Base-by-base conservation (phyloP, 257 asterid genomes). In the Solanum megistacrolobum region DNA sequence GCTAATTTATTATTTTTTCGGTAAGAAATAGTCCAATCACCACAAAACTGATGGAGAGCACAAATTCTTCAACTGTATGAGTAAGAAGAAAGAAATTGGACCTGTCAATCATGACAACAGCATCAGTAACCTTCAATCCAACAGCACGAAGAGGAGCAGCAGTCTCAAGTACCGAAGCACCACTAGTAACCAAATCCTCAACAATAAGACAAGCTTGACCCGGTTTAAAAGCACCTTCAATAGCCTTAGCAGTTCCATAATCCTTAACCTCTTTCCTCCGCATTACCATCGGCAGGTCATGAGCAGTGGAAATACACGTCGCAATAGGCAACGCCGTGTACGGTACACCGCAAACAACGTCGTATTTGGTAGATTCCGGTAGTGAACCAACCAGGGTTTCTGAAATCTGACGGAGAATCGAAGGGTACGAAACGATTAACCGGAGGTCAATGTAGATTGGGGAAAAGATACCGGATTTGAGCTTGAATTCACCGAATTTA, bases 391-490 rank as follows among this genome's bases (percentile, higher is more conserved):
- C 79, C 86, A 97, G 94, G 75, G 96, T 78, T 75, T 91, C 93
- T 87, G 98, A 97, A 89, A 97, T 95, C 89, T 93, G 96, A 39
- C 87, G 89, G 90, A 97, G 98, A 74, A 97, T 94, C 13, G 93
- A 75, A 13, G 99, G 99, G 89, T 96, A 95, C 13, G 99, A 97
- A 41, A 97, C 97, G 16, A 96, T 95, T 87, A 97, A 93, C 81
- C 99, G 98, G 88, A 97, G 99, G 93, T 97, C 99, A 71, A 97
- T 95, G 94, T 97, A 97, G 89, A 97, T 96, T 9, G 99, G 99
- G 13, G 99, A 97, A 29, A 92, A 86, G 88, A 97, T 97, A 90
- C 99, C 99, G 58, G 99, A 97, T 90, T 97, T 97, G 78, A 97
- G 93, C 94, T 94, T 95, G 94, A 96, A 96, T 89, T 92, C 92